phyloP scores from a whole-genome alignment of 1,284 basidiomycete species.

The Entoloma clypeatum region DNA sequence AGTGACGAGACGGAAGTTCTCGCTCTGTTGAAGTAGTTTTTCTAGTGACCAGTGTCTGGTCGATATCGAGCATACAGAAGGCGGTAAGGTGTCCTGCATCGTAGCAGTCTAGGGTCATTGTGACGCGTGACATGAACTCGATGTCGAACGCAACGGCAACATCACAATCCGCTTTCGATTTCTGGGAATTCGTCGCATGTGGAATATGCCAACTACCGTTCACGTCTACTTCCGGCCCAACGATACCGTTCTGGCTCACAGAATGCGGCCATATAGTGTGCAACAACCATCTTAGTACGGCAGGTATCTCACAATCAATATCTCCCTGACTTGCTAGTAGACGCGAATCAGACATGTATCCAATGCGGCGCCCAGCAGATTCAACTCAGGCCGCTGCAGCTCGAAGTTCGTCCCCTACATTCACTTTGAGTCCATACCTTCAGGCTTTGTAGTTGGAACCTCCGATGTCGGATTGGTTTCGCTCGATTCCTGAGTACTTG shows the following conservation, averaged over 20 bases:
- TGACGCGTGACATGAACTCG: background rate
- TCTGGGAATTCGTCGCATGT: constrained; percentile 78
- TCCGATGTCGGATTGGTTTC: constrained; percentile 79
- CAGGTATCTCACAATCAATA: background rate
- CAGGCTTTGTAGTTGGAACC: constrained; percentile 54
- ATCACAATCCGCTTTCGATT: constrained; percentile 45
- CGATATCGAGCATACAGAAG: constrained; percentile 29
- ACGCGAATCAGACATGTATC: constrained; percentile 65
- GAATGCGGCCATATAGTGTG: constrained; percentile 81
- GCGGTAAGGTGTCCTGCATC: too few species aligned
- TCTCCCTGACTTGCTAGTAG: constrained; percentile 33
- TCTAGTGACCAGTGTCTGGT: constrained; percentile 52
- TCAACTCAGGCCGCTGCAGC: constrained; percentile 67
- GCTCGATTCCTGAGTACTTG: constrained; percentile 52
- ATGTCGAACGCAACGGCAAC: constrained; percentile 39
- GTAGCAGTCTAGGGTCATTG: too few species aligned
- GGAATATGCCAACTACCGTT: constrained; percentile 65
- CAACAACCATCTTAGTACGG: constrained; percentile 76
- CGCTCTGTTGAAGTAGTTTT: constrained; percentile 33
- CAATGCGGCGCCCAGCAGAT: constrained; percentile 61
- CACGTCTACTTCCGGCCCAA: constrained; percentile 43
- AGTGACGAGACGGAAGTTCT: constrained; percentile 39
- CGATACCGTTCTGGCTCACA: constrained; percentile 79
- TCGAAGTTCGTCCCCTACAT: constrained; percentile 47
- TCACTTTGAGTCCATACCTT: constrained; percentile 1